Conservation (phyloP, 2,329 filamentous ascomycete species). For the Grosmannia huntii region DNA sequence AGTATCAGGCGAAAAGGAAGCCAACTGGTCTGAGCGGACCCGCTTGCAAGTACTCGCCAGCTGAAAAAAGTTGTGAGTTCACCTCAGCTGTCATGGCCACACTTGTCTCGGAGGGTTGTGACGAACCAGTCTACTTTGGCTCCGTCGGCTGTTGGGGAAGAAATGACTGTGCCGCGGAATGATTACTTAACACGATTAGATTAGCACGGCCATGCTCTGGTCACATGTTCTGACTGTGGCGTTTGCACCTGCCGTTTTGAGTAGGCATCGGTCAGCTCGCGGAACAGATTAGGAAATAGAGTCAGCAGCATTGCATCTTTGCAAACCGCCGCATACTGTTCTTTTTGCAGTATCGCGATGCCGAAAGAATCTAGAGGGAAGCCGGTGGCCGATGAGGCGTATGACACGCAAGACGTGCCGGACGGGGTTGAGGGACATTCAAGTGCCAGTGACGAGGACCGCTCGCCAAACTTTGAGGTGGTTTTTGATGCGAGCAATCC, state of each 20-base stretch:
- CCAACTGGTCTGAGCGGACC: background rate
- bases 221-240: background rate
- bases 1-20: background rate
- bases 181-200: background rate
- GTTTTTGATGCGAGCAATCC: conserved; percentile 48
- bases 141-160: too few species aligned
- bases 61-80: background rate
- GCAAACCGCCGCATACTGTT: too few species aligned
- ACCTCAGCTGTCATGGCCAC: background rate
- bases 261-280: background rate
- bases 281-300: background rate
- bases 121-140: background rate
- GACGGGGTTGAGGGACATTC: conserved; percentile 21
- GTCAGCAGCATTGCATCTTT: background rate
- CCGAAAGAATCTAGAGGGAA: background rate
- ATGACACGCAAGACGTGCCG: background rate
- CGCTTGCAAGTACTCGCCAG: background rate
- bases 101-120: background rate
- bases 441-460: conserved; percentile 39
- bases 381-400: background rate
- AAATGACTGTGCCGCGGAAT: background rate
- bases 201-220: background rate
- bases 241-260: background rate
- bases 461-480: conserved; percentile 37
- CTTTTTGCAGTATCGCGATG: background rate